Evolutionary conservation across 78 protist species (phyloP).

Genomic region (Dictyostelium intermedium): DNA sequence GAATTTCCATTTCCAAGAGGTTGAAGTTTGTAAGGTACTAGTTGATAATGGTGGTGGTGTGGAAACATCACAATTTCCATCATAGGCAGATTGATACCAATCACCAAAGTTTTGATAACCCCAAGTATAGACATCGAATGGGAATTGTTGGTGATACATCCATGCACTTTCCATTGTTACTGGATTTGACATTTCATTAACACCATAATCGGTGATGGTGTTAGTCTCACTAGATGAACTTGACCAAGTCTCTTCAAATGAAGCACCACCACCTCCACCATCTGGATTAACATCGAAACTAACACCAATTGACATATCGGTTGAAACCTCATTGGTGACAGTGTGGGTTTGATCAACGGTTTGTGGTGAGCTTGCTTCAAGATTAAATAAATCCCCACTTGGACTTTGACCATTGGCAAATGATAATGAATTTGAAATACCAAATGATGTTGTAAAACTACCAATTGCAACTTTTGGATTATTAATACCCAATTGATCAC

Average conservation of each 20-base stretch:
- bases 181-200: constrained; percentile 36
- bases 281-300: background rate
- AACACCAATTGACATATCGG: background rate
- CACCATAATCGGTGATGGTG: constrained; percentile 18
- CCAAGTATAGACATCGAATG: constrained; percentile 28
- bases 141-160: constrained; percentile 51
- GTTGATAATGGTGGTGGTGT: background rate
- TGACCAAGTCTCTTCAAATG: background rate
- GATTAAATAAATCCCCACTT: background rate
- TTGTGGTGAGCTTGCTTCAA: constrained; percentile 16
- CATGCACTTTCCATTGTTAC: background rate
- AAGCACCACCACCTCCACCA: background rate
- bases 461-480: constrained; percentile 5
- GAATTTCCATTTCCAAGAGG: background rate
- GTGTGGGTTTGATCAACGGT: constrained; percentile 36
- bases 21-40: constrained; percentile 3
- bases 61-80: background rate
- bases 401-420: background rate
- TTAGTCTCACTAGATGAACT: background rate
- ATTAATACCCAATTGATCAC: background rate
- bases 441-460: background rate
- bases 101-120: background rate
- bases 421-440: background rate
- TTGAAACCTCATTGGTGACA: background rate
- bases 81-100: constrained; percentile 20